A percentile compares a stretch with the other conserved stretches of the same genome.
These are phyloP conservation scores for Lizonia empirigonia DNA, from an alignment of 2,329 filamentous ascomycete genomes.

Conservation along the genomic window DNA sequence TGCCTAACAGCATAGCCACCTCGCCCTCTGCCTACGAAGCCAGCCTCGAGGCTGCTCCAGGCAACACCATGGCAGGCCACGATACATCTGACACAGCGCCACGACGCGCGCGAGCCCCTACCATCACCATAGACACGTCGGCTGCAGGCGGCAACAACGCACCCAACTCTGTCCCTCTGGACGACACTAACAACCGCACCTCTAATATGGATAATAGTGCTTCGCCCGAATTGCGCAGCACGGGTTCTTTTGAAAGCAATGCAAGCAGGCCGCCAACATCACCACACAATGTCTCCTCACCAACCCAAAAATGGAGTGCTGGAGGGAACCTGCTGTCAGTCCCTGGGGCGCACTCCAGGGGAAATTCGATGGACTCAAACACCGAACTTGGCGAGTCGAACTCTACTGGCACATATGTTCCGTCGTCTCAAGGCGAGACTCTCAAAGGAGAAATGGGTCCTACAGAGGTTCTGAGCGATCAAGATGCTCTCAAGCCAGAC, in stretches of 20 bases:
- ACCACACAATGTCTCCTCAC: constrained; percentile 71
- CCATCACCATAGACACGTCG: constrained; percentile 60
- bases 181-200: constrained; percentile 39
- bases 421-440: constrained; percentile 51
- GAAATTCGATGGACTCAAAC: constrained; percentile 70
- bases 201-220: constrained; percentile 18
- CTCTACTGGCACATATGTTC: constrained; percentile 64
- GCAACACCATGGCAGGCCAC: constrained; percentile 40
- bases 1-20: constrained; percentile 27
- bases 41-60: constrained; percentile 20
- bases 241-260: constrained; percentile 68
- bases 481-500: constrained; percentile 75
- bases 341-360: constrained; percentile 66
- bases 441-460: constrained; percentile 50
- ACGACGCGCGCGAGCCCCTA: constrained; percentile 53
- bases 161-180: constrained; percentile 43
- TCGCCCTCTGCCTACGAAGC: constrained; percentile 14
- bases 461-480: constrained; percentile 65
- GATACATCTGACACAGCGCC: constrained; percentile 33
- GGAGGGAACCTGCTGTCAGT: constrained; percentile 66
- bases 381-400: constrained; percentile 59
- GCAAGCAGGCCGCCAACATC: constrained; percentile 70
- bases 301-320: constrained; percentile 61
- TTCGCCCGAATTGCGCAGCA: constrained; percentile 57
- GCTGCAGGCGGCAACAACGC: constrained; percentile 50